Evolutionary conservation across 1,284 basidiomycete genomes (phyloP).

Genomic region (Fomitopsis pinicola): DNA sequence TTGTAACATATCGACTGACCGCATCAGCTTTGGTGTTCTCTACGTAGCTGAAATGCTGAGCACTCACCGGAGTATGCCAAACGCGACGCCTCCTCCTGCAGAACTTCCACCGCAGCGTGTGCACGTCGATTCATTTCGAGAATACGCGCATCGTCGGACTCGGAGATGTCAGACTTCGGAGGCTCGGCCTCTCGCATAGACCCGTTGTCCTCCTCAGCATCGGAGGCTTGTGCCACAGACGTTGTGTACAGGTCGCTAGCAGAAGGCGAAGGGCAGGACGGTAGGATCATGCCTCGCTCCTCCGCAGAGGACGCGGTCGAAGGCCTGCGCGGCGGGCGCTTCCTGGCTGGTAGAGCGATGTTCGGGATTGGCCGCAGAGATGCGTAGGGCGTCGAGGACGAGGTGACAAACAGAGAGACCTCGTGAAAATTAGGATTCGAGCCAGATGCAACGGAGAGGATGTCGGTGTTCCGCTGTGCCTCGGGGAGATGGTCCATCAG

Average conservation of each 20-base stretch:
- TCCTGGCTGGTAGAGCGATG: constrained; percentile 15
- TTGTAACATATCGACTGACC: constrained; percentile 20
- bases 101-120: constrained; percentile 23
- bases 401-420: constrained; percentile 17
- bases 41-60: neutral
- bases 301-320: constrained; percentile 38
- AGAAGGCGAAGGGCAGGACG: constrained; percentile 15
- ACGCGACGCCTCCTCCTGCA: constrained; percentile 27
- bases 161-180: constrained; percentile 4
- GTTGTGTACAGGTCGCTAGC: constrained; percentile 17
- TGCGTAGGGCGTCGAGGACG: constrained; percentile 13
- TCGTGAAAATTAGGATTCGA: constrained; percentile 10
- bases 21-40: neutral
- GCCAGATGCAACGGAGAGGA: neutral
- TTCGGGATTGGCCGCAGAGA: constrained; percentile 19
- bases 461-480: neutral
- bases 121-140: constrained; percentile 27
- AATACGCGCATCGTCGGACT: constrained; percentile 16
- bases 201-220: neutral
- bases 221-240: constrained; percentile 7
- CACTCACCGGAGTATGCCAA: constrained; percentile 25
- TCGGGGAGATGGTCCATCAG: constrained; percentile 5
- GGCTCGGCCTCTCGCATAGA: neutral
- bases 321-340: constrained; percentile 31
- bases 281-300: constrained; percentile 23